Conservation (phyloP, 371 early-diverging fungal species). For the Chytridium lagenaria region DNA sequence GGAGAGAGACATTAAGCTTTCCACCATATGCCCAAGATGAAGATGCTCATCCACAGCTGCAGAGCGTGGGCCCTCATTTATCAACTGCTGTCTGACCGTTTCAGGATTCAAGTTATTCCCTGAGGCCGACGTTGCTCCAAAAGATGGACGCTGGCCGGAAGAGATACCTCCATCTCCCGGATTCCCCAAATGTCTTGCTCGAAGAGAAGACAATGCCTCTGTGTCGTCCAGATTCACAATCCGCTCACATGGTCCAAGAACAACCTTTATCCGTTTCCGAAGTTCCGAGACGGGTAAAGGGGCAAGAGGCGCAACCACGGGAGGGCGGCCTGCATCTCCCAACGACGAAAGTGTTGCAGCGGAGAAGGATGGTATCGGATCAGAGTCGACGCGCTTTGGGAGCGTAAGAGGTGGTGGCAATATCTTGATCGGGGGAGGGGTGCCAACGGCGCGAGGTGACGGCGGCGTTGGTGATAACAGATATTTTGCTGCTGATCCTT, state of each 20-base stretch:
- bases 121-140: too few species aligned
- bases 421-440: not conserved
- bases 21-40: not conserved
- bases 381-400: not conserved
- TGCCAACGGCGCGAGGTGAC: not conserved
- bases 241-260: constrained; percentile 2
- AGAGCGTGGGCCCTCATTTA: not conserved
- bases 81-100: not conserved
- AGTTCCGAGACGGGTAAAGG: not conserved
- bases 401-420: constrained; percentile 1
- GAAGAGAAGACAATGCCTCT: not conserved
- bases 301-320: not conserved
- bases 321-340: not conserved
- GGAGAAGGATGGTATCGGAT: not conserved
- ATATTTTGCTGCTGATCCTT: too few species aligned
- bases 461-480: not conserved
- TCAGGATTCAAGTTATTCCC: not conserved
- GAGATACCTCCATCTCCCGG: not conserved
- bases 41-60: not conserved
- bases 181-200: not conserved
- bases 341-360: not conserved
- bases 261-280: not conserved
- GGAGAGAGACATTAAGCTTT: constrained; percentile 2
- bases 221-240: not conserved
- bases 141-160: not conserved